These are phyloP conservation scores for Stachybotrys chlorohalonatus DNA, from an alignment of 2,329 filamentous ascomycete species.

Conservation along the genomic window DNA sequence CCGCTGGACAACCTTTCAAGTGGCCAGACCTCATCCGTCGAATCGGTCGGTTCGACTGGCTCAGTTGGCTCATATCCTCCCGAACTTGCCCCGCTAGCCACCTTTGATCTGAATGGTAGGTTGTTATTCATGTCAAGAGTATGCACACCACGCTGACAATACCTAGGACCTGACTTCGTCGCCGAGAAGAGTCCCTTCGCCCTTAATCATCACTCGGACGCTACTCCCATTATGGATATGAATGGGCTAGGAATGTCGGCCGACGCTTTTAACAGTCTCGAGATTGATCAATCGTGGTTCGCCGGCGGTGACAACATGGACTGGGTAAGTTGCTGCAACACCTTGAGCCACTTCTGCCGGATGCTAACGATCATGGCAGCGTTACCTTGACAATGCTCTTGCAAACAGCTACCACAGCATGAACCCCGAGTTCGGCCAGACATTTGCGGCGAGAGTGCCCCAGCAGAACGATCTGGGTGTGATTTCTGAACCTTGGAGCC, in stretches of 20 bases:
- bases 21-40: neutral
- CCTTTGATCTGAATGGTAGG: neutral
- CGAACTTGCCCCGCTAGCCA: neutral
- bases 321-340: slow-evolving; percentile 22
- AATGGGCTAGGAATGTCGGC: slow-evolving; percentile 8
- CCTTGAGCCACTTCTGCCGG: neutral
- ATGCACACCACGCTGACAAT: neutral
- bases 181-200: slow-evolving; percentile 9
- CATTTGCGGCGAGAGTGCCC: slow-evolving; percentile 19
- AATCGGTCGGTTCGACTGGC: too few relatives aligned
- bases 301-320: slow-evolving; percentile 23
- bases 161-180: neutral
- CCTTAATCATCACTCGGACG: slow-evolving; percentile 8
- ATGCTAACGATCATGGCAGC: slow-evolving; percentile 8
- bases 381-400: slow-evolving; percentile 23
- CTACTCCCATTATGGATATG: slow-evolving; percentile 11
- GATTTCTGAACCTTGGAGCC: slow-evolving; percentile 9
- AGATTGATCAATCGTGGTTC: slow-evolving; percentile 28
- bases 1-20: neutral
- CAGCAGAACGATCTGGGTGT: slow-evolving; percentile 15
- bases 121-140: neutral
- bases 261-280: slow-evolving; percentile 7
- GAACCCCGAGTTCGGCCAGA: slow-evolving; percentile 9
- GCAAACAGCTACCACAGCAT: slow-evolving; percentile 19
- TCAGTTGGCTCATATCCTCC: neutral